phyloP scores from a whole-genome alignment of 2,329 filamentous ascomycete genomes.

The Fusarium foetens region DNA sequence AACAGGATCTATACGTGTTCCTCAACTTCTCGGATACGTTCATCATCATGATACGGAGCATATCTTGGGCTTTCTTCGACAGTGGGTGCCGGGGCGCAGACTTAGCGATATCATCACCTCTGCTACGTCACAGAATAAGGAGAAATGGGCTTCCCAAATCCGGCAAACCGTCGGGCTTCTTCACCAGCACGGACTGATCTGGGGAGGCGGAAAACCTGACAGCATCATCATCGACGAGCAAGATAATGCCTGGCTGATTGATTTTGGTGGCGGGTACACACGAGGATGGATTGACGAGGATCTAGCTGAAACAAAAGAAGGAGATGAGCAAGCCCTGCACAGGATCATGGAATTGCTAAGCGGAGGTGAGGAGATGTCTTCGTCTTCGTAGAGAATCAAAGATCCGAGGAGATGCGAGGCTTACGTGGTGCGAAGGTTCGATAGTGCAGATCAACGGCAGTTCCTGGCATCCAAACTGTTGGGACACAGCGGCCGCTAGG shows the following conservation, averaged over 20 bases:
- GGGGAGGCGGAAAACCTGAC: background rate
- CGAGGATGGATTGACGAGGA: background rate
- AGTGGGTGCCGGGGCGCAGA: background rate
- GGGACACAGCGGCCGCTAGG: background rate
- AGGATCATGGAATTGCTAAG: background rate
- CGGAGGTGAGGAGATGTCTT: rapidly evolving
- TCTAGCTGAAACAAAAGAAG: rapidly evolving
- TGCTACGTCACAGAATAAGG: rapidly evolving
- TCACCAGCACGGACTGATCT: background rate
- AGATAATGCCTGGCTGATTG: background rate
- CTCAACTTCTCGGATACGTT: background rate
- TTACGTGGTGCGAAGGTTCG: background rate
- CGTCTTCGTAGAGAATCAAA: rapidly evolving
- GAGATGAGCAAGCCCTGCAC: background rate
- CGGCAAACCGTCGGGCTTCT: rapidly evolving
- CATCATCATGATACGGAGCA: background rate
- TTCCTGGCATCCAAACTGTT: background rate
- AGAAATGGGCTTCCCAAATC: background rate
- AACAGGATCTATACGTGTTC: background rate
- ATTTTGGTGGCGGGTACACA: background rate
- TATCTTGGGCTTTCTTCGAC: background rate
- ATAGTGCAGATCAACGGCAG: background rate
- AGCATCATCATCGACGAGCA: background rate
- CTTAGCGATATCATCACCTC: rapidly evolving
- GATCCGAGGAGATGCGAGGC: background rate